Percentiles rank a stretch among this genome's conserved stretches.
Conservation (phyloP, 345 rosid species). For the Xanthoceras sorbifolium region DNA sequence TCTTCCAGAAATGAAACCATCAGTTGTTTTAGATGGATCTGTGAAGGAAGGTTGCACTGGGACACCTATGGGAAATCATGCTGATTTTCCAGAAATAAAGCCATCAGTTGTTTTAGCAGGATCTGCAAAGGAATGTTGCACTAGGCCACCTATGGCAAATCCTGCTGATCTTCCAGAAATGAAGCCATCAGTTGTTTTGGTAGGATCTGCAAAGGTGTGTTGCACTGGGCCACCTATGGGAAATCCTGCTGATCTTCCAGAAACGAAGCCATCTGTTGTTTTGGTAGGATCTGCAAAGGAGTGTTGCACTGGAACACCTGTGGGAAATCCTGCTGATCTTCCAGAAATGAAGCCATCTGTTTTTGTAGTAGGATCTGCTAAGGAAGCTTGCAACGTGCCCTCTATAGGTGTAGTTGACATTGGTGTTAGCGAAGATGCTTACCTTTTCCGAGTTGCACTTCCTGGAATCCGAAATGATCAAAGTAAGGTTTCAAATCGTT, state of each 20-base stretch:
- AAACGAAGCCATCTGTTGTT: constrained; percentile 33
- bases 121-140: no score
- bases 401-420: constrained; percentile 63
- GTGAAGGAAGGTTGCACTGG: no score
- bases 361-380: constrained; percentile 48
- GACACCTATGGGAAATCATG: neutral
- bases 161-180: constrained; percentile 18
- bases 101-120: constrained; percentile 39
- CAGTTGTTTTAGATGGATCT: constrained; percentile 33
- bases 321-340: constrained; percentile 15
- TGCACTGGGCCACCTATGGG: no score
- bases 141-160: no score
- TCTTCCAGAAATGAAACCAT: constrained; percentile 32
- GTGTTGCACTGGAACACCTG: no score
- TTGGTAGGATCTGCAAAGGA: constrained; percentile 57
- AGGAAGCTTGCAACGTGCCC: constrained; percentile 47
- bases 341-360: constrained; percentile 33
- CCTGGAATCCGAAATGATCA: constrained; percentile 55
- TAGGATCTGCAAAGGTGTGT: constrained; percentile 14
- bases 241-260: constrained; percentile 17
- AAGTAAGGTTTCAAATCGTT: constrained; percentile 37
- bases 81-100: constrained; percentile 26
- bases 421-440: constrained; percentile 61
- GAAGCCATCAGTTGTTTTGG: constrained; percentile 34
- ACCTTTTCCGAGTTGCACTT: constrained; percentile 62